phyloP scores from a whole-genome alignment of 108 stramenopile species.

The Pseudonitzschia multiseries region DNA sequence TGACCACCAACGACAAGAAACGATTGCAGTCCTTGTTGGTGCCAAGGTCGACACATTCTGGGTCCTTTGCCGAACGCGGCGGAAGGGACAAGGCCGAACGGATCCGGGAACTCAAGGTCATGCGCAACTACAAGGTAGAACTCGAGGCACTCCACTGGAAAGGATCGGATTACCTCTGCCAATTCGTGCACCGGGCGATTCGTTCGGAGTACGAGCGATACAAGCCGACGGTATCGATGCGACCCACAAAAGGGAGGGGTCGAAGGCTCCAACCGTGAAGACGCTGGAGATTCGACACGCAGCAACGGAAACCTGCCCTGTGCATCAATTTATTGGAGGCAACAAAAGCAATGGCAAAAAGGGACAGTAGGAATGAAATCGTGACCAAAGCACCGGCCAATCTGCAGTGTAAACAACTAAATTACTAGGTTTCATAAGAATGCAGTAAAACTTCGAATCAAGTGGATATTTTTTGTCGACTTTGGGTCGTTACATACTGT shows the following conservation, averaged over 20 bases:
- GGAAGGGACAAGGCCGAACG: constrained; percentile 8
- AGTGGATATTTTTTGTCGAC: no score
- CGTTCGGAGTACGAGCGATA: background rate
- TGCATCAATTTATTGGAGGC: no score
- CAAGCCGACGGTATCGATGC: background rate
- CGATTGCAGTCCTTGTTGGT: constrained; percentile 44
- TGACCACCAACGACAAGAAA: constrained; percentile 63
- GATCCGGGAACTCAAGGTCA: constrained; percentile 46
- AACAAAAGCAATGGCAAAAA: no score
- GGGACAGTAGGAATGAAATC: no score
- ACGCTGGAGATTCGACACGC: no score
- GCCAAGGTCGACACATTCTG: constrained; percentile 14
- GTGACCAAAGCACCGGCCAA: no score
- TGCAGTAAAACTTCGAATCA: no score
- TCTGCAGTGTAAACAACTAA: no score
- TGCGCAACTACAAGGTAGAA: constrained; percentile 76
- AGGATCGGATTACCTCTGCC: constrained; percentile 43
- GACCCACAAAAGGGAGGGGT: background rate
- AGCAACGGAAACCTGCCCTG: no score
- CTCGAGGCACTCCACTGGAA: constrained; percentile 83
- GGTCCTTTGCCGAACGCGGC: constrained; percentile 24
- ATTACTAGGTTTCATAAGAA: no score
- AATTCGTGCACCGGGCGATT: constrained; percentile 24
- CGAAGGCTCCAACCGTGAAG: background rate
- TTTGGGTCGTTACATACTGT: no score